These are phyloP conservation scores for Talaromyces verruculosus DNA, from an alignment of 2,329 filamentous ascomycete genomes.

Conservation along the genomic window DNA sequence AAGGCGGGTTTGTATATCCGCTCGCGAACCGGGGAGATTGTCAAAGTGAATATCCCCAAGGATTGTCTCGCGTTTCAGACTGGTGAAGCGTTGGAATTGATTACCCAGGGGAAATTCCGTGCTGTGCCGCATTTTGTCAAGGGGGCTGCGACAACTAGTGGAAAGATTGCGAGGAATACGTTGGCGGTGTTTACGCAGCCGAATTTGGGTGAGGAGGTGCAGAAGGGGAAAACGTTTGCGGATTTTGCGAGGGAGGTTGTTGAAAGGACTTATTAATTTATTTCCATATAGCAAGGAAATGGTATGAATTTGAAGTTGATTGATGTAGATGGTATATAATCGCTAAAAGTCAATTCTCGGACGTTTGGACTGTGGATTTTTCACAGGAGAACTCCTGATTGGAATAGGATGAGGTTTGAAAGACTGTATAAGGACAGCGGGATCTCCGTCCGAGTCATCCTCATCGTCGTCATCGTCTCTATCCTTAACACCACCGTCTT, in stretches of 20 bases:
- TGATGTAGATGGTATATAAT: conserved; percentile 2
- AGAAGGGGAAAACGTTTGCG: conserved; percentile 70
- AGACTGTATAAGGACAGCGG: not conserved
- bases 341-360: conserved; percentile 6
- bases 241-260: conserved; percentile 78
- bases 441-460: not conserved
- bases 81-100: conserved; percentile 84
- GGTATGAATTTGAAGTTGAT: not conserved
- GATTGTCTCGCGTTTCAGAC: conserved; percentile 97
- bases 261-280: conserved; percentile 64
- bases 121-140: conserved; percentile 95
- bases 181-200: conserved; percentile 97
- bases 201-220: conserved; percentile 72
- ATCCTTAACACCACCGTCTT: not conserved
- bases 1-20: conserved; percentile 90
- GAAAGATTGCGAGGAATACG: conserved; percentile 74
- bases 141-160: conserved; percentile 62
- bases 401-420: conserved; percentile 3
- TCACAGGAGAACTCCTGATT: not conserved
- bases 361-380: conserved; percentile 11
- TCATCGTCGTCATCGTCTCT: not conserved
- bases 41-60: conserved; percentile 88
- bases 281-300: not conserved
- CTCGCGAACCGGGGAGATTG: conserved; percentile 74
- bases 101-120: conserved; percentile 86